phyloP scores from a whole-genome alignment of 1,284 basidiomycete species.

The Phlebopus sp. region DNA sequence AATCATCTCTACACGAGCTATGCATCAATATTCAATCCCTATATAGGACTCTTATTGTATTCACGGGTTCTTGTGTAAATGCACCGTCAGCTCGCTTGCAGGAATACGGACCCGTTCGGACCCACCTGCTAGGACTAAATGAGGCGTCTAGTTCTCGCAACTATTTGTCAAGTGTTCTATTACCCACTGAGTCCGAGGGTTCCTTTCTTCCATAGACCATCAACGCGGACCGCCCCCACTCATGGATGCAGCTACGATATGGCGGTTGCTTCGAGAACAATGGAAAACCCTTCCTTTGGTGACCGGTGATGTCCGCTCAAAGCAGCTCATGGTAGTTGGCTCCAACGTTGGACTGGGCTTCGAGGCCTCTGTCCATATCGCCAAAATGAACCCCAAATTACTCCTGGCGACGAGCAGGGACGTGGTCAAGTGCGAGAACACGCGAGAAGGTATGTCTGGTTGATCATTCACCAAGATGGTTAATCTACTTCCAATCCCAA shows the following conservation, averaged over 20 bases:
- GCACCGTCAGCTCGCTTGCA: too few relatives aligned
- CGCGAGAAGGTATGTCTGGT: constrained; percentile 20
- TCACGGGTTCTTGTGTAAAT: too few relatives aligned
- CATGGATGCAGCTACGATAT: constrained; percentile 15
- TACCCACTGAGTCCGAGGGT: too few relatives aligned
- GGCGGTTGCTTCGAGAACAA: constrained; percentile 19
- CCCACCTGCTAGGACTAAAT: too few relatives aligned
- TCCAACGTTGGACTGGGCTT: constrained; percentile 33
- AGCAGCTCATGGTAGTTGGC: constrained; percentile 29
- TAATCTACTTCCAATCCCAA: neutral
- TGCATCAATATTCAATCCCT: too few relatives aligned
- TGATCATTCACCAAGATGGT: neutral
- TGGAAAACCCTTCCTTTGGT: constrained; percentile 12
- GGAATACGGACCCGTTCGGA: too few relatives aligned
- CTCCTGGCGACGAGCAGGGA: constrained; percentile 27
- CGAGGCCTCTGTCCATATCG: constrained; percentile 27
- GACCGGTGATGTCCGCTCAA: constrained; percentile 18
- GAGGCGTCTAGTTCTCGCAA: too few relatives aligned
- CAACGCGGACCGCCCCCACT: too few relatives aligned
- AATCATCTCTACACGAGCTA: too few relatives aligned
- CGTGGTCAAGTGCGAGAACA: constrained; percentile 20
- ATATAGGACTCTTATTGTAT: too few relatives aligned
- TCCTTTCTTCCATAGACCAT: too few relatives aligned
- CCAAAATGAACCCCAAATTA: constrained; percentile 21
- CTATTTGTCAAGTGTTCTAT: too few relatives aligned